Base-by-base conservation (phyloP, 176 grass and related monocot genomes). In the Tillandsia leiboldiana region DNA sequence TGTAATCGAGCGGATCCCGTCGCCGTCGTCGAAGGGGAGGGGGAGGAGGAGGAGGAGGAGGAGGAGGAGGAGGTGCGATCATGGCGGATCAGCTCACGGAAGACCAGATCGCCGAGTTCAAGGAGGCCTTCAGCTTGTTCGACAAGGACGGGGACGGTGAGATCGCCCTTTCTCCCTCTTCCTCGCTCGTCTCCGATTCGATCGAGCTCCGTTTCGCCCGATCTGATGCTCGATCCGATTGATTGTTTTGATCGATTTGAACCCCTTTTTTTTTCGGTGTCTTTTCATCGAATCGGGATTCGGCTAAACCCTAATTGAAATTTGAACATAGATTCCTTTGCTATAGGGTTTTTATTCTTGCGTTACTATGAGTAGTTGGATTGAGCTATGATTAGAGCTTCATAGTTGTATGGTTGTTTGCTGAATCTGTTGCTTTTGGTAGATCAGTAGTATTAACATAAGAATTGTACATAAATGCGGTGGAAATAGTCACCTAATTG, bases 51-150 rank as follows among this genome's bases (percentile, higher is more conserved):
- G 29, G 26, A 68, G 70, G 71, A 20, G 29, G 29, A 33, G 29
- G 28, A 29, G 29, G 33, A 42, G 33, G 33, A 7, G 47, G 26
- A 68, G 70, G 71, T 14, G 17, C 49, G 9, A 63, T 65, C 74
- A 96, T 96, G 87, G 91, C 87, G 29, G 77, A 83, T 9, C 84
- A 87, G 73, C 83, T 96, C 70, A 87, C 76, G 48, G 85, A 92
- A 50, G 92, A 92, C 58, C 92, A 96, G 88, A 96, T 96, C 83
- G 67, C 86, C 2, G 92, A 96, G 81, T 89, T 92, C 72, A 92
- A 87, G 86, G 92, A 92, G 78, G 88, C 88, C 11, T 96, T 96
- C 89, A 92, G 88, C 83, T 82, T 96, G 70, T 96, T 96, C 76
- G 92, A 96, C 76, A 96, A 96, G 86, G 88, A 96, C 15, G 92